Base-by-base conservation (phyloP, 768 basidiomycete genomes). In the Cantharellus anzutake region DNA sequence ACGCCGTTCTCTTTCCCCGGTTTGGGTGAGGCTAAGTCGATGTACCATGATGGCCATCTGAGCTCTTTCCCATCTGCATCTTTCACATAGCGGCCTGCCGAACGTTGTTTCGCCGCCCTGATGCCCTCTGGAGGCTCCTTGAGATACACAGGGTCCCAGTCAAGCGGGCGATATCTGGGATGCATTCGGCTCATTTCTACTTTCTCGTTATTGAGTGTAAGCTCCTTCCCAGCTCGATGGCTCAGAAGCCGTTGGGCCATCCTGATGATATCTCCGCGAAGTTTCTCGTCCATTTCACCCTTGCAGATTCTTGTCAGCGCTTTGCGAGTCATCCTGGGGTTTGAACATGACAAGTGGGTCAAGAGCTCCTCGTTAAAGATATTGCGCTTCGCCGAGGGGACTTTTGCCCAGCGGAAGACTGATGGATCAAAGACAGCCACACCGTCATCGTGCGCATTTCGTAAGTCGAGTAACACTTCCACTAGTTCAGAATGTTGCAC, bases 21-120 rank as follows among this genome's bases (percentile, higher is more conserved):
- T 71, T 78, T 84, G 2, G 84, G 87, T 3, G 61, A 59, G 16
- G 68, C 65, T 2, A 89, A 78, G 35, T 97, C 92, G 86, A 84
- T 91, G 67, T 88, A 99, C 96, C 96, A 98, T 68, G 88, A 86
- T 0, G 93, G 94, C 91, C 93, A 97, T n/a, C 66, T 66, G 40
- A 51, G 42, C 51, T 16, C 34, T 42, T 56, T 63, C 14, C 64
- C 64, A 38, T 68, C 64, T 5, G 64, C 69, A 69, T 53, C 44
- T 48, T 48, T 48, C 44, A 29, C 29, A 11, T 11, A 48, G 29
- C 29, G 44, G 44, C 11, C 44, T 11, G 11, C 11, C 11, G 44
- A 29, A 11, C 11, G 44, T 11, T 11, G 44, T 11, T 48, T 29
- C 44, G 11, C 29, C 29, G 44, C 11, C 44, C 11, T 11, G 11